phyloP scores from a whole-genome alignment of 1,284 basidiomycete genomes.

The Heliocybe sulcata region DNA sequence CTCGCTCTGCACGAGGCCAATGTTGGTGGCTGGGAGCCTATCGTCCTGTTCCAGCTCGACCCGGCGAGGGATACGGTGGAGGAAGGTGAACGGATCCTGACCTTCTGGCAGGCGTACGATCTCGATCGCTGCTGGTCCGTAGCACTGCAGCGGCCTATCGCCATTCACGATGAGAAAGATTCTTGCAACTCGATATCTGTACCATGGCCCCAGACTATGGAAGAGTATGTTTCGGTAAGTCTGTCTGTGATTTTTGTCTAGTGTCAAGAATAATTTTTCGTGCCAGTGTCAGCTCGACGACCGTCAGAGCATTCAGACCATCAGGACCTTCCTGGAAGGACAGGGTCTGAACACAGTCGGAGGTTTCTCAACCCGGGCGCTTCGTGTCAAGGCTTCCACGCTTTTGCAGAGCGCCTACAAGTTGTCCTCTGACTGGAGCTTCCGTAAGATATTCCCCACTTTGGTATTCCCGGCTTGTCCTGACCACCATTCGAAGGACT shows the following conservation, averaged over 20 bases:
- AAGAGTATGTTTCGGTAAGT: slow-evolving; percentile 26
- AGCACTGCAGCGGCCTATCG: slow-evolving; percentile 28
- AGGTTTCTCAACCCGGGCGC: slow-evolving; percentile 53
- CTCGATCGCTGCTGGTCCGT: slow-evolving; percentile 35
- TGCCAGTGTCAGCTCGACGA: slow-evolving; percentile 49
- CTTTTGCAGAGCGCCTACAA: slow-evolving; percentile 61
- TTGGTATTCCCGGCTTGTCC: slow-evolving; percentile 7
- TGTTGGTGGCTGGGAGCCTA: slow-evolving; percentile 16
- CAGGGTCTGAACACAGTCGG: slow-evolving; percentile 37
- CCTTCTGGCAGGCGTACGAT: slow-evolving; percentile 37
- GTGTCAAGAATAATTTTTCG: neutral
- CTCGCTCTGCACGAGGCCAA: slow-evolving; percentile 21
- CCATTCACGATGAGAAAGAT: slow-evolving; percentile 30
- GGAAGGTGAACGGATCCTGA: slow-evolving; percentile 31
- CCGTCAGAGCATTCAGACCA: slow-evolving; percentile 44
- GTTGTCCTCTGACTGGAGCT: slow-evolving; percentile 51
- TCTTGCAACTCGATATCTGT: slow-evolving; percentile 28
- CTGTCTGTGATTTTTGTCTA: slow-evolving; percentile 11
- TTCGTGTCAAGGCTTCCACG: slow-evolving; percentile 69
- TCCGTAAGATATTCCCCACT: slow-evolving; percentile 35
- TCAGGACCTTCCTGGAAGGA: slow-evolving; percentile 54
- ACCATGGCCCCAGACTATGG: slow-evolving; percentile 32
- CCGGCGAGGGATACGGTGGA: slow-evolving; percentile 45
- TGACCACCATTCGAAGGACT: slow-evolving; percentile 18
- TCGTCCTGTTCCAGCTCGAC: slow-evolving; percentile 40